Evolutionary conservation across 352 stramenopile genomes (phyloP), one percentile per base, ranked within the genome.

Genomic region (Phytophthora litchii): DNA sequence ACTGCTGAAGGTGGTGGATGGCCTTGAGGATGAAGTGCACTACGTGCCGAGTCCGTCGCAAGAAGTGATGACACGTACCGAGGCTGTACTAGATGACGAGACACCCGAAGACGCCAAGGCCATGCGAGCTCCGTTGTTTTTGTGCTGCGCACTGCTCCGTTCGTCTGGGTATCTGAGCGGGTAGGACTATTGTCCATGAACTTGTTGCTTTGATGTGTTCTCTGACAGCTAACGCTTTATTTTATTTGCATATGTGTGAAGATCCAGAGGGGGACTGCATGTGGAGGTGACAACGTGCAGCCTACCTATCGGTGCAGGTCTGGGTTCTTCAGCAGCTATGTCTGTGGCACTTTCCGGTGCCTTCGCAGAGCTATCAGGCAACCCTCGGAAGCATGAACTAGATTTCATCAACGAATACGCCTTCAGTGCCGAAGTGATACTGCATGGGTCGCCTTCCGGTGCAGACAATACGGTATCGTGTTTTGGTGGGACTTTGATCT

Each of bases 381-480:
- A 20, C 17, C 38, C 45, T 55, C 45, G 27, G 25, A 65, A 64
- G 16, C 43, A 57, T 8, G 69, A 73, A 12, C 37, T 86, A 3
- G 73, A 82, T 2, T 66, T 66, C 12, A 80, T 98, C 45, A 98
- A 98, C 68, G 49, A 58, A 35, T 95, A 91, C 60, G 91, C 93
- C 14, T 97, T 86, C 51, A 71, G 77, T n/a, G 83, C 83, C 1
- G 93, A 98, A 70, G 83, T 91, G 14, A 84, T 98, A 44, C 67
- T 97, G 19, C 93, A 98, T 50, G 93, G 92, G 9, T 83, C 75
- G 10, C 93, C 93, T 37, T 97, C 90, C 11, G 93, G 93, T 37
- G 80, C 97, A 20, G 93, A 98, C 74, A 98, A 98, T 59, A 97
- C 89, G 1, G 83, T 97, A 11, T 90, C 84, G 21, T 83, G 83